Base-by-base conservation (phyloP, 176 grass and related monocot species). In the Raddia distichophylla region DNA sequence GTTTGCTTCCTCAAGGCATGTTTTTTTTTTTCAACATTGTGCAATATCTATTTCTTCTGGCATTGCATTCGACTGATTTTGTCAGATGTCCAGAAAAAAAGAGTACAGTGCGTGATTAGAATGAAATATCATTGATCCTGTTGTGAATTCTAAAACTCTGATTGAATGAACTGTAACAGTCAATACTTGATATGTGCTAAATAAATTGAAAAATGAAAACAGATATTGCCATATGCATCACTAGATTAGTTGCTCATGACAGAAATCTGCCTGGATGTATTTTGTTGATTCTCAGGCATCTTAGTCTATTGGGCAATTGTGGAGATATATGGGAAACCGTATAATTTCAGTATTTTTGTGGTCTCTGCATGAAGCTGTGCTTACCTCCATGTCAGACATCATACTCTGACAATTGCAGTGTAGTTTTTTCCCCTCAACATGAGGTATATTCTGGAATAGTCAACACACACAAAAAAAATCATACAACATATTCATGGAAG, bases 1-100 rank as follows among this genome's bases (percentile, higher is more conserved):
- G 92, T 91, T 89, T 58, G 15, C 85, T 48, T 77, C 18, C 52
- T 70, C 56, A 69, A 64, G 53, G 77, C 81, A 73, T 7, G 27
- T 64, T 18, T 85, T 75, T 80, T 19, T 69, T 16, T 40, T 69
- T 16, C 40, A 61, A 75, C 64, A 49, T 60, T 57, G 16, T 9
- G 45, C 22, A 13, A 10, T n/a, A 69, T 51, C 33, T 48, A 85
- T 60, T 81, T 33, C 12, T 82, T 85, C 78, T 86, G n/a, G 19
- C 22, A 63, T 69, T 59, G 14, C 61, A 68, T 70, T 42, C 61
- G 0, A 2, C 49, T 76, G 55, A 58, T 84, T 74, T 77, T 81
- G n/a, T 51, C 40, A 37, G 48, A 44, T 79, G 9, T 71, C 27
- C 69, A 53, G 47, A 44, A 76, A 18, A 40, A 71, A 76, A 76